Base-by-base conservation (phyloP, 176 grass and related monocot species). In the Aegilops tauschii region DNA sequence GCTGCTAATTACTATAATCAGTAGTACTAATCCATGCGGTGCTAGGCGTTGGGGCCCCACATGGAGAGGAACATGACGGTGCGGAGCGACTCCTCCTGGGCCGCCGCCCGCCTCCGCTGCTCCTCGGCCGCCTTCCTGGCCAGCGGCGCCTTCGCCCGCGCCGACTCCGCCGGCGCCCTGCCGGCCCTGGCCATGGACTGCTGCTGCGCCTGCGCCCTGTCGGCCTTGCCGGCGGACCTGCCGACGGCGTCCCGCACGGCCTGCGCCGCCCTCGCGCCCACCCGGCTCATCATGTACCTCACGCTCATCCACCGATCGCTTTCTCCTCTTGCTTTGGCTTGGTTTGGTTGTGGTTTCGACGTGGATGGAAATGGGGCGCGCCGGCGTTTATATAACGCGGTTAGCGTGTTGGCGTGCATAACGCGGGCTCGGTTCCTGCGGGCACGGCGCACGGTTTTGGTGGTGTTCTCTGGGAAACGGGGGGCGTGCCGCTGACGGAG, bases 1-100 rank as follows among this genome's bases (percentile, higher is more conserved):
- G 31, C 31, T 32, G 31, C 31, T 32, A 32, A 32, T 32, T 32
- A 32, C 3, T 6, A 36, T 32, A 32, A 32, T 37, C 36, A 37
- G 7, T 2, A 2, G 11, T 45, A 64, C 20, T 37, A 54, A 30
- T 17, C 12, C 9, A 39, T 20, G 20, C 20, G 25, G 4, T 58
- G 11, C 61, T 82, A 87, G 1, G 85, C 76, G 73, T 94, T 94
- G 64, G 93, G 93, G 0, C 96, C 96, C 96, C 96, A 95, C 69
- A 88, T 65, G 81, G 88, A 91, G 73, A 98, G 84, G 85, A 89
- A 98, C 93, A 95, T 94, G 80, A 98, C 66, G 68, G 88, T 98
- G 80, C 96, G 93, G 5, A 98, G 92, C 76, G 84, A 76, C 73
- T 76, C 73, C 44, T 76, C 66, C 64, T 91, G 88, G 92, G 92